Evolutionary conservation across 805 yeast species (phyloP).

Genomic region (Candida ulmi): DNA sequence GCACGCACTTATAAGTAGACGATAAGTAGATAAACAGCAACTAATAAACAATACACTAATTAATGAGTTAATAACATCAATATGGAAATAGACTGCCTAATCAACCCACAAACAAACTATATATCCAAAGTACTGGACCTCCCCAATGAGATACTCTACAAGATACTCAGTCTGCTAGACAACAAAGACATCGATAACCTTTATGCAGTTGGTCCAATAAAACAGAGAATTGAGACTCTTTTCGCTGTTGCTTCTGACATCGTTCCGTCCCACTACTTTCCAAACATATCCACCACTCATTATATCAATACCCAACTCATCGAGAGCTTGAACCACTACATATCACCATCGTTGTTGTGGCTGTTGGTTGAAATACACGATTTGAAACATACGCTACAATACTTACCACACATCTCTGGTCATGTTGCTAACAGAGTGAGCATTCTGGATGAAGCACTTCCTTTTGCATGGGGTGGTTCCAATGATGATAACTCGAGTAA

Average conservation of each 20-base stretch:
- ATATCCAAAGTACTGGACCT: neutral
- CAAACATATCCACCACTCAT: neutral
- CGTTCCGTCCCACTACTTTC: neutral
- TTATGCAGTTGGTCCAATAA: neutral
- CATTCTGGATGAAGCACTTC: conserved; percentile 8
- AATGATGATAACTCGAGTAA: neutral
- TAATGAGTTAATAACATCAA: no score
- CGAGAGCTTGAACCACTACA: no score
- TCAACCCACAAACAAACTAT: neutral
- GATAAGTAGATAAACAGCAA: no score
- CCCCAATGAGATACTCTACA: conserved; percentile 1
- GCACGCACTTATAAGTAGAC: no score
- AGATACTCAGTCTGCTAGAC: neutral
- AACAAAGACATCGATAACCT: conserved; percentile 1
- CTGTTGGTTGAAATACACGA: conserved; percentile 12
- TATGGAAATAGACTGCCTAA: no score
- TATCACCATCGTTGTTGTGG: neutral
- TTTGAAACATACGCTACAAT: neutral
- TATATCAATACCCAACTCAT: neutral
- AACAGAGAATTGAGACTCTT: neutral
- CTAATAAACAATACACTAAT: no score
- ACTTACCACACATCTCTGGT: conserved; percentile 1
- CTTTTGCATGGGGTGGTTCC: conserved; percentile 2
- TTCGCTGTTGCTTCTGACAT: conserved; percentile 2
- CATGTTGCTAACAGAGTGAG: conserved; percentile 4